Conservation (phyloP, 345 rosid species). For the Dipteronia dyeriana region DNA sequence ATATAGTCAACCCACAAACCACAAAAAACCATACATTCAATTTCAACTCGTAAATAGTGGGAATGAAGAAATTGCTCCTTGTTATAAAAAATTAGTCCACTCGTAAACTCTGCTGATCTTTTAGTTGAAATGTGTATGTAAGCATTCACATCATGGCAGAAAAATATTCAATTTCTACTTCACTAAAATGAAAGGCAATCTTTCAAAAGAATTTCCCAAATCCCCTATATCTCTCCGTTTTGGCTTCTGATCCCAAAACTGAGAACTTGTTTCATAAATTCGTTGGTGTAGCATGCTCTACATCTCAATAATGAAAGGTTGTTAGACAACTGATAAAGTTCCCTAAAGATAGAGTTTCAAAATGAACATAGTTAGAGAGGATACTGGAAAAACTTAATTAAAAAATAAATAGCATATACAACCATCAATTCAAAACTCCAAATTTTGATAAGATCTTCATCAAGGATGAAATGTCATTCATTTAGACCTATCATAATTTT, state of each 20-base stretch:
- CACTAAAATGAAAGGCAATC: too few relatives aligned
- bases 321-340: conserved; percentile 7
- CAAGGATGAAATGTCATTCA: background rate
- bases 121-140: too few relatives aligned
- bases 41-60: too few relatives aligned
- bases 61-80: too few relatives aligned
- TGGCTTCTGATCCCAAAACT: conserved; percentile 74
- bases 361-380: background rate
- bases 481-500: background rate
- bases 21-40: too few relatives aligned
- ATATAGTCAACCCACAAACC: too few relatives aligned
- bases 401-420: background rate
- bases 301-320: conserved; percentile 16
- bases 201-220: conserved; percentile 40
- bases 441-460: background rate
- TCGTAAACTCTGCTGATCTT: too few relatives aligned
- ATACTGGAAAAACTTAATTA: background rate
- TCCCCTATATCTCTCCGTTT: conserved; percentile 45
- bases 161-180: too few relatives aligned
- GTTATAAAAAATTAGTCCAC: too few relatives aligned
- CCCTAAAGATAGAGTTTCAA: background rate
- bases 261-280: conserved; percentile 56
- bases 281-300: conserved; percentile 72
- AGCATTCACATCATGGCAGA: too few relatives aligned
- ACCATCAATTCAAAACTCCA: background rate